A percentile compares a stretch with the other conserved stretches of the same genome.
Conservation (phyloP, 1,284 basidiomycete species). For the Pseudozyma thailandica region DNA sequence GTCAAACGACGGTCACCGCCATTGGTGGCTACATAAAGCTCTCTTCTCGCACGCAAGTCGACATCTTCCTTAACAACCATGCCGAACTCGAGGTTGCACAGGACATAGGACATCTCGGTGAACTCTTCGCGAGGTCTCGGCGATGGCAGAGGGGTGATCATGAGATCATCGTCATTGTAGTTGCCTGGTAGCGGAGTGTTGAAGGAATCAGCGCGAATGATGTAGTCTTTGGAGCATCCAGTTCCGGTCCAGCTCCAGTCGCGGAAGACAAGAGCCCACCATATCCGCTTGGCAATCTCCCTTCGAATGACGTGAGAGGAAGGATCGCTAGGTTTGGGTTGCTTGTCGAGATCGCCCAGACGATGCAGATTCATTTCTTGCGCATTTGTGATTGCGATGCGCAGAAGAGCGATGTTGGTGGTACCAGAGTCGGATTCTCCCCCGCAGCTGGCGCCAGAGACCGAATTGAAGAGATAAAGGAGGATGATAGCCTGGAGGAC, state of each 20-base stretch:
- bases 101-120: slow-evolving; percentile 62
- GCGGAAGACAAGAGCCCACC: slow-evolving; percentile 61
- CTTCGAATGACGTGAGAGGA: slow-evolving; percentile 50
- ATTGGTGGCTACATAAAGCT: slow-evolving; percentile 35
- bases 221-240: slow-evolving; percentile 43
- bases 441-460: slow-evolving; percentile 28
- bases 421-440: slow-evolving; percentile 32
- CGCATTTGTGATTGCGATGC: slow-evolving; percentile 63
- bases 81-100: slow-evolving; percentile 53
- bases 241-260: slow-evolving; percentile 56
- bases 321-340: slow-evolving; percentile 46
- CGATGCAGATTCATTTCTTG: slow-evolving; percentile 63
- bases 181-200: slow-evolving; percentile 65
- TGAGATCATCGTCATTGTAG: slow-evolving; percentile 64
- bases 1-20: slow-evolving; percentile 43
- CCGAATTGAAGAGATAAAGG: slow-evolving; percentile 41
- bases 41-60: slow-evolving; percentile 50
- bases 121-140: slow-evolving; percentile 49
- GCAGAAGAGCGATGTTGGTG: slow-evolving; percentile 42
- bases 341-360: slow-evolving; percentile 58
- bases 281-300: slow-evolving; percentile 64
- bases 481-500: slow-evolving; percentile 61
- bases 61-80: slow-evolving; percentile 54
- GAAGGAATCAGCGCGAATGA: slow-evolving; percentile 58
- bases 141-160: slow-evolving; percentile 42